A percentile compares a stretch with the other conserved stretches of the same genome.
Evolutionary conservation across 331 rosid species (phyloP).

Genomic region (Arachis monticola): DNA sequence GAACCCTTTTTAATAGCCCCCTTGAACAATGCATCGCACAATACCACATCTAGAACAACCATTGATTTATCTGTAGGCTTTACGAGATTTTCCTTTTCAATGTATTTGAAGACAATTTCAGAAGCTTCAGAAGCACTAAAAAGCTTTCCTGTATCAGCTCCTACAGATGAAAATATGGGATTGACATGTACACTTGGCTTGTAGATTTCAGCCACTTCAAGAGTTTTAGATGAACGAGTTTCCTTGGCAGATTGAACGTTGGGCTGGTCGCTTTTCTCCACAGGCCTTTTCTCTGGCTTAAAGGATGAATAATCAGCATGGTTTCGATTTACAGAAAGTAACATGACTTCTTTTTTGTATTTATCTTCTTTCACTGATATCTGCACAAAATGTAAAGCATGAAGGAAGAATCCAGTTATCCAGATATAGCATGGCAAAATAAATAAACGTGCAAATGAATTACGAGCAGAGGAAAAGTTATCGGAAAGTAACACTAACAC

Average conservation of each 20-base stretch:
- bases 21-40: constrained; percentile 87
- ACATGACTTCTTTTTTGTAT: constrained; percentile 73
- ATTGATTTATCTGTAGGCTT: constrained; percentile 67
- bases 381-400: constrained; percentile 53
- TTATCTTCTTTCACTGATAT: constrained; percentile 88
- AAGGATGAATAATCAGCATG: constrained; percentile 81
- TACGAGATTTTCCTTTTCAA: constrained; percentile 78
- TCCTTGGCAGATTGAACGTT: constrained; percentile 53
- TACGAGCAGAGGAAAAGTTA: constrained; percentile 16
- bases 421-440: constrained; percentile 14
- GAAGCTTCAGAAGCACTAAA: constrained; percentile 80
- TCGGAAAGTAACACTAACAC: neutral
- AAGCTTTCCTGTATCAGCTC: constrained; percentile 68
- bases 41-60: constrained; percentile 67
- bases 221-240: constrained; percentile 56
- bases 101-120: constrained; percentile 70
- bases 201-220: constrained; percentile 86
- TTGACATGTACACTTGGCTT: constrained; percentile 87
- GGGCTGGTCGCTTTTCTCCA: constrained; percentile 67
- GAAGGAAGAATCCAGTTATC: constrained; percentile 29
- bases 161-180: constrained; percentile 74
- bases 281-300: constrained; percentile 80
- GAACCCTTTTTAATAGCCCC: constrained; percentile 91
- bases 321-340: constrained; percentile 59
- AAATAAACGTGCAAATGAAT: constrained; percentile 18